Evolutionary conservation across 1,139 yeast genomes (phyloP).

Genomic region (Trichomonascaceae sp.): DNA sequence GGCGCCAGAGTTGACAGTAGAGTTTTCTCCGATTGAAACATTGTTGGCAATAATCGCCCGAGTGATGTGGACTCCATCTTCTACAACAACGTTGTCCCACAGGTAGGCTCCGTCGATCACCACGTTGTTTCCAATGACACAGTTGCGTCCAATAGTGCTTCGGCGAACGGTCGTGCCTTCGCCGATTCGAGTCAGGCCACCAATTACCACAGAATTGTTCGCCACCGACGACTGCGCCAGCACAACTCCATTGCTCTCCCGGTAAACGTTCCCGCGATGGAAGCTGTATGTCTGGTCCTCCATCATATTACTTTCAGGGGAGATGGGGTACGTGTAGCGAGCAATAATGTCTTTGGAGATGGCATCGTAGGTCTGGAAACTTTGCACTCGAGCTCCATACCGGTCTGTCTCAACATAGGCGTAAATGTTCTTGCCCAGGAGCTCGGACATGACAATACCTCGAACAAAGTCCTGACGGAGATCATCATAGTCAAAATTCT

Average conservation of each 20-base stretch:
- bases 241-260: conserved; percentile 65
- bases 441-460: conserved; percentile 83
- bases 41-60: conserved; percentile 59
- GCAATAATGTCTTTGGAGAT: conserved; percentile 83
- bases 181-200: conserved; percentile 55
- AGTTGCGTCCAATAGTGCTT: conserved; percentile 74
- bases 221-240: conserved; percentile 87
- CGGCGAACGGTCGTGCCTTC: conserved; percentile 39
- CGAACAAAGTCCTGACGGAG: conserved; percentile 78
- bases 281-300: conserved; percentile 62
- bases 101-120: conserved; percentile 59
- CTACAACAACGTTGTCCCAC: conserved; percentile 73
- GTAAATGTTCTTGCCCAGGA: conserved; percentile 81
- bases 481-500: conserved; percentile 85
- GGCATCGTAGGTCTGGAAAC: conserved; percentile 87
- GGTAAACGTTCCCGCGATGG: conserved; percentile 76
- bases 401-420: conserved; percentile 65
- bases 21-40: conserved; percentile 41
- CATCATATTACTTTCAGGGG: conserved; percentile 70
- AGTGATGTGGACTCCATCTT: conserved; percentile 44
- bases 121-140: conserved; percentile 72
- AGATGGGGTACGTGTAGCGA: conserved; percentile 86
- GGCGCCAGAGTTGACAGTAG: conserved; percentile 48
- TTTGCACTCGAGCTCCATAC: conserved; percentile 89
- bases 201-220: conserved; percentile 66